Base-by-base conservation (phyloP, 2,329 filamentous ascomycete genomes). In the Phaeophleospora eucalypticola region DNA sequence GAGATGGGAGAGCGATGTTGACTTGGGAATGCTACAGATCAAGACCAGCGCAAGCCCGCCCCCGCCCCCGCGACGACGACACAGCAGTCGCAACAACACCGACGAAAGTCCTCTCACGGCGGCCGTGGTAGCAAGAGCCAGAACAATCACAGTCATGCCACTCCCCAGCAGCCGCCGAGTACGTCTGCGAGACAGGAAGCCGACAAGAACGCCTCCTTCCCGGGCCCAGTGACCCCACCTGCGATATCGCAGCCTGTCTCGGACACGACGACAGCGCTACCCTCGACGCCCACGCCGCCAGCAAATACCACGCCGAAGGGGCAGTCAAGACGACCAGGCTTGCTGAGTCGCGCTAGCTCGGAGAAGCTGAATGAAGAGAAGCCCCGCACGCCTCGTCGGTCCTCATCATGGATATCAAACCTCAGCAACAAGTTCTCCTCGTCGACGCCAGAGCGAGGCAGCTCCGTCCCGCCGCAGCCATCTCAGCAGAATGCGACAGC, bases 351-450 rank as follows among this genome's bases (percentile, higher is more conserved):
- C 46, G 56, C 52, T 34, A 71, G 66, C 53, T 60, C 65, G 15
- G 67, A 72, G 27, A 70, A 65, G 57, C 38, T 54, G 33, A 51
- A 38, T 7, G 43, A 61, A 21, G 57, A 59, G 33, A 54, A 53
- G 17, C 54, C 49, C 18, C 48, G 42, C 14, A 65, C 58, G 45
- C 48, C 55, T 10, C 63, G 61, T 43, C 79, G 89, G 54, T 72
- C 81, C 45, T 84, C 83, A 52, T 95, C 90, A 12, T 98, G 93
- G 93, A 90, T 97, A 62, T 88, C 87, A 46, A 95, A 83, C 63
- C 82, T 97, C 57, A 94, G 89, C 54, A 91, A 88, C 56, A 96
- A 95, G 65, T 95, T 97, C 71, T 89, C 87, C 2, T 60, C 59
- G 14, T 53, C 58, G 4, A 49, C 62, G 36, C 54, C 51, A 24